Evolutionary conservation across 345 rosid genomes (phyloP).

Genomic region (Citrus sp.): DNA sequence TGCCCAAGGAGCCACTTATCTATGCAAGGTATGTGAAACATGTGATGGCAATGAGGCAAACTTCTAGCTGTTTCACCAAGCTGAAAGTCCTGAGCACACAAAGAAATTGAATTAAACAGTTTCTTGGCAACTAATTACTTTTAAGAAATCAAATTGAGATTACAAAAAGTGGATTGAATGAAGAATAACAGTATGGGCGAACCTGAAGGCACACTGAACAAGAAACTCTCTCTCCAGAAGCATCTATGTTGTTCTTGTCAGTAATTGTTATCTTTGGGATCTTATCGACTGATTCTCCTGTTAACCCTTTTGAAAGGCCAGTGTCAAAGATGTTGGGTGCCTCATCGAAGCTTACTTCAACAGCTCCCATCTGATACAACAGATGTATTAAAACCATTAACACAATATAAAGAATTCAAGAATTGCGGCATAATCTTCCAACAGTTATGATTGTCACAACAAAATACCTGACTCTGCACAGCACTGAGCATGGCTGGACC

Average conservation of each 20-base stretch:
- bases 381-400: slow-evolving; percentile 2
- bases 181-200: neutral
- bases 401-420: neutral
- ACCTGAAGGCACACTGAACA: slow-evolving; percentile 99
- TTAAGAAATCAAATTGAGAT: neutral
- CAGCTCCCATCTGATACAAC: slow-evolving; percentile 82
- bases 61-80: slow-evolving; percentile 86
- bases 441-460: neutral
- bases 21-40: slow-evolving; percentile 96
- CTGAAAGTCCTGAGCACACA: slow-evolving; percentile 75
- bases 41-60: slow-evolving; percentile 95
- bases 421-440: neutral
- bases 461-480: slow-evolving; percentile 93
- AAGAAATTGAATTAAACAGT: slow-evolving; percentile 1
- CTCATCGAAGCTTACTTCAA: slow-evolving; percentile 74
- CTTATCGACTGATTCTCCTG: slow-evolving; percentile 74
- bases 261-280: slow-evolving; percentile 83
- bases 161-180: neutral
- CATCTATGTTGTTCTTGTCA: slow-evolving; percentile 54
- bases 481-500: slow-evolving; percentile 99
- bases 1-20: slow-evolving; percentile 90
- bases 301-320: slow-evolving; percentile 65
- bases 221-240: slow-evolving; percentile 70
- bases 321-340: slow-evolving; percentile 84
- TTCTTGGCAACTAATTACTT: neutral